A percentile compares a stretch with the other conserved stretches of the same genome.
Conservation (phyloP, 2,329 filamentous ascomycete species). For the Fusarium sp. region DNA sequence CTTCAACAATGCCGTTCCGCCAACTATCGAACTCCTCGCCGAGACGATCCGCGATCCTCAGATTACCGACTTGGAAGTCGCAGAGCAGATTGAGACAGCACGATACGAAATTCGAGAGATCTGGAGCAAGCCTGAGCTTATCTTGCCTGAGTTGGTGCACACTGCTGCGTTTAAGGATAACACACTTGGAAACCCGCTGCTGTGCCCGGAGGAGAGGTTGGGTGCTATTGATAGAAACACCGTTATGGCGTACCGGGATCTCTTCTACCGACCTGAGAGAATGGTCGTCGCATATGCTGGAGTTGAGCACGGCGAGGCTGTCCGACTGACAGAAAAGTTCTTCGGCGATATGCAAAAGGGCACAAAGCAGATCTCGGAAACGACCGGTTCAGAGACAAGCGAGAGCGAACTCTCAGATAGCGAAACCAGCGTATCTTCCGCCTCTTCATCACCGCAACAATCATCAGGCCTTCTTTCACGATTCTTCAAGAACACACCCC, state of each 20-base stretch:
- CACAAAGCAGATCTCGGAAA: conserved; percentile 61
- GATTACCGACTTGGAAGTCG: conserved; percentile 88
- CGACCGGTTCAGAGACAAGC: conserved; percentile 69
- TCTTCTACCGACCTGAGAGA: conserved; percentile 88
- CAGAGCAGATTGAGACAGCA: conserved; percentile 87
- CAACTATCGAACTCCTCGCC: conserved; percentile 84
- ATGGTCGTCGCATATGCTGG: conserved; percentile 97
- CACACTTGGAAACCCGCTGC: conserved; percentile 90
- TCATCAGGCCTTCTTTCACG: conserved; percentile 78
- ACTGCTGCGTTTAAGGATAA: conserved; percentile 97
- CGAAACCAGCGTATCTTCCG: conserved; percentile 48
- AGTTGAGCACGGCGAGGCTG: conserved; percentile 82
- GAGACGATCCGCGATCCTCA: conserved; percentile 91
- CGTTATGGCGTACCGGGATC: conserved; percentile 80
- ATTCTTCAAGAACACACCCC: conserved; percentile 83
- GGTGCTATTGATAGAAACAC: conserved; percentile 77
- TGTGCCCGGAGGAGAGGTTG: conserved; percentile 89
- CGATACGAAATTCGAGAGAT: conserved; percentile 97
- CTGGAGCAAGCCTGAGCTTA: conserved; percentile 96
- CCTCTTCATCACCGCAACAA: conserved; percentile 57
- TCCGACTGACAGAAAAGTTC: conserved; percentile 81
- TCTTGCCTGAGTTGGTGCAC: conserved; percentile 93
- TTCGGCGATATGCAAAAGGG: conserved; percentile 85
- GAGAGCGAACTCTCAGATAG: conserved; percentile 52
- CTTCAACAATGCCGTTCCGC: conserved; percentile 91